A percentile compares a stretch with the other conserved stretches of the same genome.
Conservation (phyloP, 805 yeast species). For the Candida rishiriensis region DNA sequence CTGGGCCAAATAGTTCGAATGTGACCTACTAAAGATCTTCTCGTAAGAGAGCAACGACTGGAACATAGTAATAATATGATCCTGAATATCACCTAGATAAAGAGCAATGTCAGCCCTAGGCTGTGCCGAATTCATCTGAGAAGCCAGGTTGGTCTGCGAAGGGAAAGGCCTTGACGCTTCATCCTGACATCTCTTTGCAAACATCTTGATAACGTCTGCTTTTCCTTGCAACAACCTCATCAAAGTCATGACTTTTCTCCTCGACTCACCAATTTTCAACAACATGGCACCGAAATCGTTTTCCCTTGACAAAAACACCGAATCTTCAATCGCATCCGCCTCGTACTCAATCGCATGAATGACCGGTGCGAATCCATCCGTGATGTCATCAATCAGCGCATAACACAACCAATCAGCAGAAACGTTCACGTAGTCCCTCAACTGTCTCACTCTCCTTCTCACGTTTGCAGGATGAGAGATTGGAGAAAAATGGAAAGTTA, state of each 20-base stretch:
- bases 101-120: conserved; percentile 91
- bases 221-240: conserved; percentile 87
- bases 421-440: conserved; percentile 73
- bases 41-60: conserved; percentile 88
- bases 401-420: conserved; percentile 81
- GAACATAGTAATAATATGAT: conserved; percentile 94
- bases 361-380: conserved; percentile 81
- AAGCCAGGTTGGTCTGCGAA: conserved; percentile 14
- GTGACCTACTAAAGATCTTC: conserved; percentile 88
- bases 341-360: conserved; percentile 73
- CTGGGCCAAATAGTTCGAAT: conserved; percentile 89
- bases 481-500: conserved; percentile 69
- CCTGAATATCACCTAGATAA: conserved; percentile 94
- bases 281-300: conserved; percentile 74
- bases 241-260: conserved; percentile 88
- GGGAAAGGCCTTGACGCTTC: conserved; percentile 32
- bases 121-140: conserved; percentile 32
- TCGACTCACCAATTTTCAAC: conserved; percentile 78
- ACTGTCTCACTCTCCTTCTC: conserved; percentile 75
- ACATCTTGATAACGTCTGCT: conserved; percentile 95
- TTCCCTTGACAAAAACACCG: conserved; percentile 77
- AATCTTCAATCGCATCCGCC: conserved; percentile 79
- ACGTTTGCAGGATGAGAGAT: conserved; percentile 69
- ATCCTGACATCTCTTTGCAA: conserved; percentile 92
- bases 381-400: conserved; percentile 78